Percentiles rank a stretch among this genome's conserved stretches.
Evolutionary conservation across 768 basidiomycete species (phyloP).

Genomic region (Hygrocybe punicea): DNA sequence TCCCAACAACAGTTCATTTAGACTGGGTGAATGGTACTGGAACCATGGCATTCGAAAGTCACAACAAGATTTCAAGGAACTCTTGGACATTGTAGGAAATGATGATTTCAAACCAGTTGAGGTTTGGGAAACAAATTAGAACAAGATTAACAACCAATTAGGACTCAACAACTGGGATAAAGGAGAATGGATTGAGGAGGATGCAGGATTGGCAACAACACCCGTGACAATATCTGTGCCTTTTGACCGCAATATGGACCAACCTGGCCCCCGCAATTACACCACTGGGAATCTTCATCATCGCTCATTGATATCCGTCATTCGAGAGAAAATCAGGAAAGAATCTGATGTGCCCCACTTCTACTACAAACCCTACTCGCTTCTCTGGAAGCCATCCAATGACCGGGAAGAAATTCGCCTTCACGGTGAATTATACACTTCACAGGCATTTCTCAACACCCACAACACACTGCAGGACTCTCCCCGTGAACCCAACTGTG

Average conservation of each 20-base stretch:
- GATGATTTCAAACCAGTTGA: neutral
- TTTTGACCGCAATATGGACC: neutral
- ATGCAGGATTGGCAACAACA: neutral
- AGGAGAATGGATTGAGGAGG: too few species aligned
- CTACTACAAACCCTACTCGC: constrained; percentile 16
- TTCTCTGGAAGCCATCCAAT: constrained; percentile 11
- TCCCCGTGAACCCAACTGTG: neutral
- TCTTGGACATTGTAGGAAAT: neutral
- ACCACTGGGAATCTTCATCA: constrained; percentile 10
- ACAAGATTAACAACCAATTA: neutral
- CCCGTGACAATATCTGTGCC: neutral
- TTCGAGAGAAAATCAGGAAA: constrained; percentile 14
- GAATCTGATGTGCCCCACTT: neutral
- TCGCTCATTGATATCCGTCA: constrained; percentile 8
- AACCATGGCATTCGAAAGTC: neutral
- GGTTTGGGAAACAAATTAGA: neutral
- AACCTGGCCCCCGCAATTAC: constrained; percentile 7
- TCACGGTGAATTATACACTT: constrained; percentile 1
- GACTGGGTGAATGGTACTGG: neutral
- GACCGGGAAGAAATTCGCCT: constrained; percentile 7
- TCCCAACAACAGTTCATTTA: neutral
- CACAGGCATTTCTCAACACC: neutral
- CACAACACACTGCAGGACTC: constrained; percentile 6
- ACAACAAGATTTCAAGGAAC: neutral
- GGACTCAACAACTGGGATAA: neutral